phyloP scores from a whole-genome alignment of 805 yeast genomes.

The Kurtzmaniella fragi region DNA sequence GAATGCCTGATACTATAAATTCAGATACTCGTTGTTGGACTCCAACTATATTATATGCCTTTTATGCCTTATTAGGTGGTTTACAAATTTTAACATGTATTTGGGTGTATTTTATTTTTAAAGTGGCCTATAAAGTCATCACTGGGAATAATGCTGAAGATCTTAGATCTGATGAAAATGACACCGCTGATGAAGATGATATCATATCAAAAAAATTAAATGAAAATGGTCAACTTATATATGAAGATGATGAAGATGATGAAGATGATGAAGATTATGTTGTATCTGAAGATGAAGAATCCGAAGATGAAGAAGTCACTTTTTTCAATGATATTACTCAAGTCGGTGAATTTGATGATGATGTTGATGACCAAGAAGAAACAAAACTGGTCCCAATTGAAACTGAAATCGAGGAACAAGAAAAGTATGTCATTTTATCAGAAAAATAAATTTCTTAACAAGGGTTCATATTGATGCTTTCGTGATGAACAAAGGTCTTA shows the following conservation, averaged over 20 bases:
- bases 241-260: slow-evolving; percentile 18
- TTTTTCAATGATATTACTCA: slow-evolving; percentile 9
- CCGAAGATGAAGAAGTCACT: slow-evolving; percentile 23
- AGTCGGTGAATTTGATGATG: slow-evolving; percentile 19
- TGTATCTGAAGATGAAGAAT: slow-evolving; percentile 11
- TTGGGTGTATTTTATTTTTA: slow-evolving; percentile 73
- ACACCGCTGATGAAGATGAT: slow-evolving; percentile 32
- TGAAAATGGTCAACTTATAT: slow-evolving; percentile 3
- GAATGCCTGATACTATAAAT: slow-evolving; percentile 11
- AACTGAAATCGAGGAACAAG: no score
- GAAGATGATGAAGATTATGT: slow-evolving; percentile 12
- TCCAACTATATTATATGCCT: slow-evolving; percentile 38
- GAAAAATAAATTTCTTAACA: no score
- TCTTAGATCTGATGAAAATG: slow-evolving; percentile 79
- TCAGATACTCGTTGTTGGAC: slow-evolving; percentile 45
- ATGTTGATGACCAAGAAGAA: slow-evolving; percentile 30
- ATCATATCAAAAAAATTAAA: neutral
- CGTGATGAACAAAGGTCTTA: no score
- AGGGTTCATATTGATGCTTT: no score
- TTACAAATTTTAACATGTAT: slow-evolving; percentile 60
- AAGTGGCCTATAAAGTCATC: slow-evolving; percentile 65
- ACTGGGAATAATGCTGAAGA: slow-evolving; percentile 80
- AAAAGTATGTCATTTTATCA: no score
- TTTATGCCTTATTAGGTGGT: slow-evolving; percentile 54
- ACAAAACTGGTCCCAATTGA: no score